A percentile compares a stretch with the other conserved stretches of the same genome.
Conservation (phyloP, 768 basidiomycete genomes). For the Psilocybe sp. region DNA sequence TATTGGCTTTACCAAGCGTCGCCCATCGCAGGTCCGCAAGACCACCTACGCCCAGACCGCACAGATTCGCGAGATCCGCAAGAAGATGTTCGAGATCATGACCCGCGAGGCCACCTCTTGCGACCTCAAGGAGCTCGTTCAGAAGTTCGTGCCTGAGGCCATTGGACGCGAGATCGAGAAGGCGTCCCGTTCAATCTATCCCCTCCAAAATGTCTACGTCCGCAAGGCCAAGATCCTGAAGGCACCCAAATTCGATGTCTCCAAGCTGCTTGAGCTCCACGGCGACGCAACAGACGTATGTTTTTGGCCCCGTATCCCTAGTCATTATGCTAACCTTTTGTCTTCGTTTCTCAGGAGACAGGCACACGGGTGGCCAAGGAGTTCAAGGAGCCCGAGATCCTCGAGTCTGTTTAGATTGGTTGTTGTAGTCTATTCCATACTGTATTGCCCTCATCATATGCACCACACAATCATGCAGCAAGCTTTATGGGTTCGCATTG, state of each 20-base stretch:
- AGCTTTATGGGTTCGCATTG: conserved; percentile 6
- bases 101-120: conserved; percentile 91
- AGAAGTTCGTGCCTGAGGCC: conserved; percentile 98
- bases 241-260: conserved; percentile 93
- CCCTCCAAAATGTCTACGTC: conserved; percentile 97
- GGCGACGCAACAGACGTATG: conserved; percentile 92
- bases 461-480: conserved; percentile 15
- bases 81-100: conserved; percentile 99
- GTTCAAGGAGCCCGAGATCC: conserved; percentile 96
- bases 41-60: conserved; percentile 96
- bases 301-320: conserved; percentile 15
- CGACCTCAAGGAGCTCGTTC: conserved; percentile 96
- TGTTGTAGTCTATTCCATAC: conserved; percentile 32
- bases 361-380: conserved; percentile 92
- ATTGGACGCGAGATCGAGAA: conserved; percentile 99
- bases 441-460: conserved; percentile 23
- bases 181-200: conserved; percentile 93
- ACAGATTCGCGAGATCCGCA: conserved; percentile 96
- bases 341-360: conserved; percentile 63
- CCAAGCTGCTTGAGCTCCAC: conserved; percentile 95
- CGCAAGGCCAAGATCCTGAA: conserved; percentile 99
- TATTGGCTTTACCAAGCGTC: conserved; percentile 98
- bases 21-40: conserved; percentile 95
- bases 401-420: conserved; percentile 79
- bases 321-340: conserved; percentile 8